These are phyloP conservation scores for Coemansia sp. DNA, from an alignment of 192 early-diverging fungal species.

Conservation along the genomic window DNA sequence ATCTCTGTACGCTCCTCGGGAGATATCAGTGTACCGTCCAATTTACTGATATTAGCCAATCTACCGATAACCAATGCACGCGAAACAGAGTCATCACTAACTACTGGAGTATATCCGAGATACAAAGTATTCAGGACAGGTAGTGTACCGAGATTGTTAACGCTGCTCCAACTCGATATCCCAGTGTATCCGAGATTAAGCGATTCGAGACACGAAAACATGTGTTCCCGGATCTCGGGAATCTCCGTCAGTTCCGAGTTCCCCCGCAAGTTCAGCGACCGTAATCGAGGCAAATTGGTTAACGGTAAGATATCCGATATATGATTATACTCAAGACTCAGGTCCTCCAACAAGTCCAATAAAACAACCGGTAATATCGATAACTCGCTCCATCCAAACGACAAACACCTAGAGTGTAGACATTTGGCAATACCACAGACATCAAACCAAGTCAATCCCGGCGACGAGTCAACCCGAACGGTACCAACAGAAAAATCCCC, in stretches of 20 bases:
- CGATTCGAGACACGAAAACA: conserved; percentile 8
- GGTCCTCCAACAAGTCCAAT: conserved; percentile 14
- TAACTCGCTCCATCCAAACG: conserved; percentile 28
- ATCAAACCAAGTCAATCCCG: conserved; percentile 17
- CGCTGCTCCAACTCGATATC: conserved; percentile 4
- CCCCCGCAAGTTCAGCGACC: conserved; percentile 25
- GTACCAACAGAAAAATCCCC: conserved; percentile 2
- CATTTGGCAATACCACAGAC: neutral
- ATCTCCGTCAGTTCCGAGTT: conserved; percentile 14
- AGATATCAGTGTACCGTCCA: conserved; percentile 32
- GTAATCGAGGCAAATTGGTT: conserved; percentile 6
- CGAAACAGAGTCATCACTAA: neutral
- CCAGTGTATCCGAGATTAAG: conserved; percentile 36
- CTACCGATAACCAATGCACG: conserved; percentile 23
- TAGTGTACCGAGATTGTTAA: conserved; percentile 5
- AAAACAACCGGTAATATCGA: neutral
- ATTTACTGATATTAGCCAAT: conserved; percentile 19
- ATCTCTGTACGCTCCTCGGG: conserved; percentile 44
- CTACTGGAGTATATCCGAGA: conserved; percentile 13
- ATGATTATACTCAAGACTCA: conserved; percentile 36
- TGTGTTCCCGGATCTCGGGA: neutral
- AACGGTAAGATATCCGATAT: conserved; percentile 22
- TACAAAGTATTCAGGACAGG: conserved; percentile 11
- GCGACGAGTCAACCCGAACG: conserved; percentile 27
- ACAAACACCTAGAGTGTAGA: conserved; percentile 13